A percentile compares a stretch with the other conserved stretches of the same genome.
Evolutionary conservation across 2,329 filamentous ascomycete species (phyloP).

Genomic region (Apiospora pterosperma): DNA sequence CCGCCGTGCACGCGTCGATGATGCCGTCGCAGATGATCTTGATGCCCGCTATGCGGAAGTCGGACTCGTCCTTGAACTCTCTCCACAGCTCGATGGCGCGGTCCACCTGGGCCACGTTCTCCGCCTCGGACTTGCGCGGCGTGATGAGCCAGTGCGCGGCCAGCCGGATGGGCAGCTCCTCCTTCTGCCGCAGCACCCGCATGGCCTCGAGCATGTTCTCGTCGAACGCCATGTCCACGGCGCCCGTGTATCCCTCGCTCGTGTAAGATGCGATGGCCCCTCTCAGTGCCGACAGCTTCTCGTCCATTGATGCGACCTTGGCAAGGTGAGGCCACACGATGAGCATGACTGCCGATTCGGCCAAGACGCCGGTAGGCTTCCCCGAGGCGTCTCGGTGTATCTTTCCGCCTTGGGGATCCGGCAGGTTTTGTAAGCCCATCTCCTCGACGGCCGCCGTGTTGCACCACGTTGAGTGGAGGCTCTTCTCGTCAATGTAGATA

Average conservation of each 20-base stretch:
- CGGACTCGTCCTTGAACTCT: conserved; percentile 40
- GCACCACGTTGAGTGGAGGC: conserved; percentile 55
- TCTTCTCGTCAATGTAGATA: conserved; percentile 55
- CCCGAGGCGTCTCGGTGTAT: conserved; percentile 46
- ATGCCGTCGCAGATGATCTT: conserved; percentile 65
- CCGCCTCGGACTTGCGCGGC: conserved; percentile 39
- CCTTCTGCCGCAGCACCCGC: conserved; percentile 33
- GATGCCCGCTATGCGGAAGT: conserved; percentile 52
- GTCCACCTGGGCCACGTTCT: conserved; percentile 47
- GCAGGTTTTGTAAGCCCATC: conserved; percentile 42
- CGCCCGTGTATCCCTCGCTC: conserved; percentile 48
- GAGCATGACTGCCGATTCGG: conserved; percentile 50
- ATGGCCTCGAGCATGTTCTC: conserved; percentile 51
- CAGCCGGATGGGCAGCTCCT: conserved; percentile 41
- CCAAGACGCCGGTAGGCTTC: conserved; percentile 46
- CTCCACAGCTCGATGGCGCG: conserved; percentile 43
- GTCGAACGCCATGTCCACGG: conserved; percentile 59
- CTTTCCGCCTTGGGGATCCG: conserved; percentile 47
- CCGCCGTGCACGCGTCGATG: conserved; percentile 63
- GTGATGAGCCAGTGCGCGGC: conserved; percentile 54
- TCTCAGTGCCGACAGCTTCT: conserved; percentile 42
- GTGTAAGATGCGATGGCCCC: conserved; percentile 47
- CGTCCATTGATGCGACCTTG: conserved; percentile 41
- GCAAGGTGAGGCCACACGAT: conserved; percentile 54
- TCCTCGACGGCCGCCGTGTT: conserved; percentile 49